phyloP scores from a whole-genome alignment of 2,329 filamentous ascomycete species.

The Tolypocladium cylindrosporum region DNA sequence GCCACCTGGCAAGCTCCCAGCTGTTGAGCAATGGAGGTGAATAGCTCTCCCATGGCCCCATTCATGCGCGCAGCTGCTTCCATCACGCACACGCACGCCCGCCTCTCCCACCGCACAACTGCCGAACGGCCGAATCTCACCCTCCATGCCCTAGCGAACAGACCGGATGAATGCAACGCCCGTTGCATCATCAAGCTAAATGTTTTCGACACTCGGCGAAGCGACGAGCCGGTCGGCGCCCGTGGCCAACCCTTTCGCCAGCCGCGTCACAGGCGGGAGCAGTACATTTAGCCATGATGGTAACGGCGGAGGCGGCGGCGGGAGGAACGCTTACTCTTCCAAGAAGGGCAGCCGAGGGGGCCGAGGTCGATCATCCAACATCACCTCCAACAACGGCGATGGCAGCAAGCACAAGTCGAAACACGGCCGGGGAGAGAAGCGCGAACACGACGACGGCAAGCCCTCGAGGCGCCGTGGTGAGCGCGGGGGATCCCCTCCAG shows the following conservation, averaged over 20 bases:
- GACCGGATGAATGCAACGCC: slow-evolving; percentile 26
- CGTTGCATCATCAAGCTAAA: slow-evolving; percentile 30
- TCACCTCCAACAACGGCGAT: slow-evolving; percentile 17
- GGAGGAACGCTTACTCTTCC: slow-evolving; percentile 1
- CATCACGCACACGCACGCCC: neutral
- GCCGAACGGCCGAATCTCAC: slow-evolving; percentile 4
- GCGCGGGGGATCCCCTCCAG: slow-evolving; percentile 1
- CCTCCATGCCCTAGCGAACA: slow-evolving; percentile 22
- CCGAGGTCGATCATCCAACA: slow-evolving; percentile 9
- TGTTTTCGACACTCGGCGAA: slow-evolving; percentile 27
- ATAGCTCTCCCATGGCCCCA: neutral
- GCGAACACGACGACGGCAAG: slow-evolving; percentile 2
- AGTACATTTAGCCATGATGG: slow-evolving; percentile 19
- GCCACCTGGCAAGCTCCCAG: neutral
- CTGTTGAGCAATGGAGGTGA: neutral
- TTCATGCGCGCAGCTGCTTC: neutral
- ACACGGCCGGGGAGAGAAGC: slow-evolving; percentile 14
- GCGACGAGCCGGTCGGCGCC: slow-evolving; percentile 23
- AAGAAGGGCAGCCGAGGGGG: slow-evolving; percentile 16
- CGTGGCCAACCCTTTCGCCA: slow-evolving; percentile 25
- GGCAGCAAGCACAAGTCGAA: slow-evolving; percentile 10
- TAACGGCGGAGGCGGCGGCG: slow-evolving; percentile 9
- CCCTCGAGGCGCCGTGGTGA: slow-evolving; percentile 3
- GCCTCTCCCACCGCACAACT: neutral
- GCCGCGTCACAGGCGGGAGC: neutral